These are phyloP conservation scores for Aureobasidium subglaciale DNA, from an alignment of 2,329 filamentous ascomycete genomes.

Conservation along the genomic window DNA sequence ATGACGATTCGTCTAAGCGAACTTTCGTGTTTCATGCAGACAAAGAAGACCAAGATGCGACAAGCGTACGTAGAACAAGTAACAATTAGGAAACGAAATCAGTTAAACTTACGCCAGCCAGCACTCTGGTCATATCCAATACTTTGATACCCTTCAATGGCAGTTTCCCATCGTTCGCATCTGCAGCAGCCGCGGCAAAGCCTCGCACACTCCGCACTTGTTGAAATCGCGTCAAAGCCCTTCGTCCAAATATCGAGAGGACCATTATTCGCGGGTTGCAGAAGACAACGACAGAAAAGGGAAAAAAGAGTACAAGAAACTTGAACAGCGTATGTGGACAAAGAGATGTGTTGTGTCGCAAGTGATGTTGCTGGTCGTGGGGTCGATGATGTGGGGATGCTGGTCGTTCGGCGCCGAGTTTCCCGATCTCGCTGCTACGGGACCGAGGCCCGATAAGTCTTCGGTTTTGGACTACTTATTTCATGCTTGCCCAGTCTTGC, in stretches of 20 bases:
- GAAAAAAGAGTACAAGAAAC: not conserved
- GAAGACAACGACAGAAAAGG: not conserved
- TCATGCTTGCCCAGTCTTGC: no score
- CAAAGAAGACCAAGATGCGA: no score
- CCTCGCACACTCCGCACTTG: not conserved
- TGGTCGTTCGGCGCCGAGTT: constrained; percentile 5
- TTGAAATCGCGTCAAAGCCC: not conserved
- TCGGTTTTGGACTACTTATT: no score
- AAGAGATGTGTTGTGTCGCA: not conserved
- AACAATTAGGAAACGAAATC: not conserved
- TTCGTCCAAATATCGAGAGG: not conserved
- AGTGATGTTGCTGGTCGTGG: not conserved
- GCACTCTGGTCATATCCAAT: constrained; percentile 91
- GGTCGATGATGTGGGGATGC: not conserved
- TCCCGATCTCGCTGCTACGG: not conserved
- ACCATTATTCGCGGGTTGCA: no score
- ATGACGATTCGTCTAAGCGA: no score
- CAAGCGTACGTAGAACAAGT: no score
- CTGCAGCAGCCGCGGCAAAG: constrained; percentile 19
- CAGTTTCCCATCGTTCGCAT: constrained; percentile 41
- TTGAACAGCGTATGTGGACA: no score
- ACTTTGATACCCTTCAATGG: constrained; percentile 83
- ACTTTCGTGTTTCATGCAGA: not conserved
- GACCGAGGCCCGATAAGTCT: constrained; percentile 2
- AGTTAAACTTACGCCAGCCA: constrained; percentile 65